phyloP scores from a whole-genome alignment of 176 grass and related monocot species.

The Juncus inflexus region DNA sequence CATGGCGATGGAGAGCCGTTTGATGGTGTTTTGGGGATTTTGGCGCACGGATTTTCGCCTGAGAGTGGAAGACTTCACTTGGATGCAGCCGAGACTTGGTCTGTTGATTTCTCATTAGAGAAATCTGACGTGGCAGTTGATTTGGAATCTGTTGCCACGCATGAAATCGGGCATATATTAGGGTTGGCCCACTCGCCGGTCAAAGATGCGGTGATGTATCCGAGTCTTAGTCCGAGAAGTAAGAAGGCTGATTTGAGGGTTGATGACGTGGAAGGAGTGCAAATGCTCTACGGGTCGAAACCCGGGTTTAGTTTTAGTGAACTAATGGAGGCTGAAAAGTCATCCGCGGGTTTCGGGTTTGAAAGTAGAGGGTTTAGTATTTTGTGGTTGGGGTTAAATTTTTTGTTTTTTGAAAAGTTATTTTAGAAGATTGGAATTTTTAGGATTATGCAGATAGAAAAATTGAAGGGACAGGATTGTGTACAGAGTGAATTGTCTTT shows the following conservation, averaged over 20 bases:
- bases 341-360: slow-evolving; percentile 12
- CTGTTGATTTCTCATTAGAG: slow-evolving; percentile 38
- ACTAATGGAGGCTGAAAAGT: slow-evolving; percentile 46
- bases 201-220: slow-evolving; percentile 84
- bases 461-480: neutral
- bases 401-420: slow-evolving; percentile 12
- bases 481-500: no score
- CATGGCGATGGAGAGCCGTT: slow-evolving; percentile 91
- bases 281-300: slow-evolving; percentile 73
- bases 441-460: neutral
- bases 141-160: slow-evolving; percentile 82
- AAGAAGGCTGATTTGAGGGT: slow-evolving; percentile 64
- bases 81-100: slow-evolving; percentile 77
- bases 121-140: slow-evolving; percentile 31
- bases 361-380: slow-evolving; percentile 22
- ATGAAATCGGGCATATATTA: slow-evolving; percentile 93
- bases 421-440: neutral
- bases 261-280: slow-evolving; percentile 78
- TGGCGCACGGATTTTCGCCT: slow-evolving; percentile 86
- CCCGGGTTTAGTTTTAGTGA: slow-evolving; percentile 65
- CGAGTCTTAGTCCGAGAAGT: slow-evolving; percentile 49
- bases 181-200: slow-evolving; percentile 71
- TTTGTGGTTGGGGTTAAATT: slow-evolving; percentile 31
- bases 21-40: slow-evolving; percentile 73
- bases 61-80: slow-evolving; percentile 75